Evolutionary conservation across 1,284 basidiomycete genomes (phyloP).

Genomic region (Cryptococcus sp.): DNA sequence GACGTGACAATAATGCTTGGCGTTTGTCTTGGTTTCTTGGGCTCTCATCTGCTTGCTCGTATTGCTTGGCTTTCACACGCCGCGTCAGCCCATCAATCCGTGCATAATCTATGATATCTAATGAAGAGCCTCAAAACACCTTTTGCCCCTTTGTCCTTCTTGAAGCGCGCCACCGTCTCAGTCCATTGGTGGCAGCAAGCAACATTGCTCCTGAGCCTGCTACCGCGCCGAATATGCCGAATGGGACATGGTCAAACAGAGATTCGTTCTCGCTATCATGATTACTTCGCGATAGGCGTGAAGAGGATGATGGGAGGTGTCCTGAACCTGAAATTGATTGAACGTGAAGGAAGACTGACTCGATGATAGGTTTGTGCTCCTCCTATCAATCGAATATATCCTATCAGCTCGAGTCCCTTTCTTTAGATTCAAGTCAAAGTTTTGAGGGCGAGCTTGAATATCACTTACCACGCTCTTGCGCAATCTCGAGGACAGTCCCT

Average conservation of each 20-base stretch:
- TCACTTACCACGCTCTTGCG: constrained; percentile 22
- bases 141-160: constrained; percentile 2
- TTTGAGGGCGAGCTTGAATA: neutral
- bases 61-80: no score
- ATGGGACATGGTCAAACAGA: constrained; percentile 1
- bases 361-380: constrained; percentile 23
- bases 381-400: constrained; percentile 5
- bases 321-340: constrained; percentile 14
- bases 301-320: constrained; percentile 4
- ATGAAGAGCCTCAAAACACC: constrained; percentile 1
- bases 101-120: no score
- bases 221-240: constrained; percentile 7
- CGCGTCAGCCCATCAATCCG: no score
- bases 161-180: constrained; percentile 2
- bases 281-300: constrained; percentile 1
- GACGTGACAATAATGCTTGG: no score
- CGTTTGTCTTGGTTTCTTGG: no score
- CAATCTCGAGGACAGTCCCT: constrained; percentile 15
- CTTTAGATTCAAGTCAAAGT: neutral
- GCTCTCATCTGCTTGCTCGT: no score
- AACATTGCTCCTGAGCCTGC: constrained; percentile 5
- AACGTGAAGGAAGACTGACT: constrained; percentile 16
- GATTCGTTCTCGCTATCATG: neutral
- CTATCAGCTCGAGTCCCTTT: neutral
- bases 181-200: constrained; percentile 4